phyloP scores from a whole-genome alignment of 2,329 filamentous ascomycete species.

The Aureobasidium subglaciale region DNA sequence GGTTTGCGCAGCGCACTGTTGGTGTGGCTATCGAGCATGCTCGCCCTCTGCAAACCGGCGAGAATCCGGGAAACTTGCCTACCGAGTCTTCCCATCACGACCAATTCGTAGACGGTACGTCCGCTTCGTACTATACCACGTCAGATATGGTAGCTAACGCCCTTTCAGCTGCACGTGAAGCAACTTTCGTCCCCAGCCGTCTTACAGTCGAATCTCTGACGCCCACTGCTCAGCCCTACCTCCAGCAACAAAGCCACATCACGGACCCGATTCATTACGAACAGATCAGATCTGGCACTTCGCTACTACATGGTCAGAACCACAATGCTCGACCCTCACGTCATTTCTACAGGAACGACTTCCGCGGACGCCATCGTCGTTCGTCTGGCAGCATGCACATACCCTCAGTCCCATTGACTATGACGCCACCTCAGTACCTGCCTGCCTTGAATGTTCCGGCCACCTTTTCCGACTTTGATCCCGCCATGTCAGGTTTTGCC shows the following conservation, averaged over 20 bases:
- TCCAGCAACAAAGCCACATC: background rate
- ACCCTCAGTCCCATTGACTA: background rate
- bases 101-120: background rate
- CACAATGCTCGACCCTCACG: background rate
- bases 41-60: background rate
- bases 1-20: background rate
- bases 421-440: background rate
- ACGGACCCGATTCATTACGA: background rate
- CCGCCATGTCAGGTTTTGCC: background rate
- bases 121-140: background rate
- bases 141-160: background rate
- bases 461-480: background rate
- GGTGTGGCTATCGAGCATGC: background rate
- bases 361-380: background rate
- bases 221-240: background rate
- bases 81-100: too few species aligned
- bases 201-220: background rate
- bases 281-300: background rate
- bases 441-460: background rate
- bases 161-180: background rate
- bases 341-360: background rate
- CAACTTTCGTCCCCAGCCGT: background rate
- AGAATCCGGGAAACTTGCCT: too few species aligned
- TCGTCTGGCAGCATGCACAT: background rate
- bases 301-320: background rate